phyloP scores from a whole-genome alignment of 495 filamentous ascomycete species.

The Penicillium goetzii region DNA sequence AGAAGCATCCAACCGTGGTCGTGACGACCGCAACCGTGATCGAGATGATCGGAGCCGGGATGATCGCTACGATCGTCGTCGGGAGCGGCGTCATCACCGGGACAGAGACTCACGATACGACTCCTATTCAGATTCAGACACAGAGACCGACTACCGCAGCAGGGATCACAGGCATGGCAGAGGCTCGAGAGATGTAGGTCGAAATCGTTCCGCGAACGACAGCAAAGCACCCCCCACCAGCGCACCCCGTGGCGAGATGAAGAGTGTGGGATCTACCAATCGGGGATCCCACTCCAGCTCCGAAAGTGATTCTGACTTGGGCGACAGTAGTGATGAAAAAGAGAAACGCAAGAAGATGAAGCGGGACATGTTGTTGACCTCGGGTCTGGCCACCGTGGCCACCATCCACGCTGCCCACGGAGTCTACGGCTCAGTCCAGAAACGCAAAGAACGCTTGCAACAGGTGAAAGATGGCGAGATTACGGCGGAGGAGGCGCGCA shows the following conservation, averaged over 20 bases:
- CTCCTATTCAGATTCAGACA: constrained; percentile 50
- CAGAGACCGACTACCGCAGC: constrained; percentile 56
- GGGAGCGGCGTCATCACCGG: constrained; percentile 31
- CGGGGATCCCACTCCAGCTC: constrained; percentile 17
- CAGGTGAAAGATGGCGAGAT: constrained; percentile 75
- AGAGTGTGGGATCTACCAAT: constrained; percentile 5
- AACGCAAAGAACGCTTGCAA: constrained; percentile 69
- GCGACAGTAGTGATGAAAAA: constrained; percentile 78
- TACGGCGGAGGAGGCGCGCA: constrained; percentile 71
- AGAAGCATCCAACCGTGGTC: constrained; percentile 34
- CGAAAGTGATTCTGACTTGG: constrained; percentile 64
- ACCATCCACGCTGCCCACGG: constrained; percentile 87
- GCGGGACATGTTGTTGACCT: constrained; percentile 81
- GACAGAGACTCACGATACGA: constrained; percentile 25
- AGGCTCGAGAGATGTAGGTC: constrained; percentile 59
- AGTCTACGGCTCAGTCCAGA: constrained; percentile 76
- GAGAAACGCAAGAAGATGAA: constrained; percentile 74
- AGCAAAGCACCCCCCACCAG: constrained; percentile 24
- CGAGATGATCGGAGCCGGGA: constrained; percentile 28
- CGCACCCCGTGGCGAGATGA: constrained; percentile 21
- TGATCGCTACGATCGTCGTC: constrained; percentile 29
- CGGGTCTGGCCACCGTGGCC: constrained; percentile 82
- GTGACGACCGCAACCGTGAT: constrained; percentile 33
- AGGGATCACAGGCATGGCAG: constrained; percentile 51
- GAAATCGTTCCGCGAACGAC: constrained; percentile 31